Evolutionary conservation across 2,329 filamentous ascomycete genomes (phyloP).

Genomic region (Ramichloridium luteum): DNA sequence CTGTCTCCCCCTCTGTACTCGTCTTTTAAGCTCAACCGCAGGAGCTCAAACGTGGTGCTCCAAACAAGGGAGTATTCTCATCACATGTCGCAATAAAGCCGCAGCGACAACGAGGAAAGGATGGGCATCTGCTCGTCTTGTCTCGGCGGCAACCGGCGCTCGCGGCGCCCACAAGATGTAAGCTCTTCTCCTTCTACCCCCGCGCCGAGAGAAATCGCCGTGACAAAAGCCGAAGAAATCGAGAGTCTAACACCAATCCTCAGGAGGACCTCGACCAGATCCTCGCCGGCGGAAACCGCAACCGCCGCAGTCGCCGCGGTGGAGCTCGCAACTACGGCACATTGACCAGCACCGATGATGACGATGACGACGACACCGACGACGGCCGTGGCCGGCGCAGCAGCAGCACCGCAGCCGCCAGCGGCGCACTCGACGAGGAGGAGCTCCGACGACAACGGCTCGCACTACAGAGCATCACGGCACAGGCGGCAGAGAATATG

Average conservation of each 20-base stretch:
- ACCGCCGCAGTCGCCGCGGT: too few relatives aligned
- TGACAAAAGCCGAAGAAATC: too few relatives aligned
- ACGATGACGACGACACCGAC: neutral
- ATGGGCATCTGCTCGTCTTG: slow-evolving; percentile 41
- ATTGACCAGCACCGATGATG: neutral
- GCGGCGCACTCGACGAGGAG: slow-evolving; percentile 32
- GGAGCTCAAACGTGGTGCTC: slow-evolving; percentile 4
- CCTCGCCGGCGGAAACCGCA: slow-evolving; percentile 31
- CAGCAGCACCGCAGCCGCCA: slow-evolving; percentile 18
- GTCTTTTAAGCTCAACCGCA: slow-evolving; percentile 1
- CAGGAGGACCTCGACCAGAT: slow-evolving; percentile 36
- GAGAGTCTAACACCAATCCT: too few relatives aligned
- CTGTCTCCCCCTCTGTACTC: too few relatives aligned
- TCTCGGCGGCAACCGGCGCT: slow-evolving; percentile 31
- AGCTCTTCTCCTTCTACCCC: slow-evolving; percentile 14
- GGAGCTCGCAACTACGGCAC: too few relatives aligned
- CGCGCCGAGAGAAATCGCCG: neutral
- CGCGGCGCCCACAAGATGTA: slow-evolving; percentile 32
- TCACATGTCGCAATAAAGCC: too few relatives aligned
- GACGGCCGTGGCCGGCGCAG: neutral
- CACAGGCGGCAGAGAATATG: slow-evolving; percentile 39
- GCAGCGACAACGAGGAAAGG: too few relatives aligned
- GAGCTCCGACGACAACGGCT: slow-evolving; percentile 37
- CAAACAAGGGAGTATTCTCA: too few relatives aligned
- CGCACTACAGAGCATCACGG: slow-evolving; percentile 37